A percentile compares a stretch with the other conserved stretches of the same genome.
Evolutionary conservation across 2,329 filamentous ascomycete species (phyloP).

Genomic region (Fusarium miscanthi): DNA sequence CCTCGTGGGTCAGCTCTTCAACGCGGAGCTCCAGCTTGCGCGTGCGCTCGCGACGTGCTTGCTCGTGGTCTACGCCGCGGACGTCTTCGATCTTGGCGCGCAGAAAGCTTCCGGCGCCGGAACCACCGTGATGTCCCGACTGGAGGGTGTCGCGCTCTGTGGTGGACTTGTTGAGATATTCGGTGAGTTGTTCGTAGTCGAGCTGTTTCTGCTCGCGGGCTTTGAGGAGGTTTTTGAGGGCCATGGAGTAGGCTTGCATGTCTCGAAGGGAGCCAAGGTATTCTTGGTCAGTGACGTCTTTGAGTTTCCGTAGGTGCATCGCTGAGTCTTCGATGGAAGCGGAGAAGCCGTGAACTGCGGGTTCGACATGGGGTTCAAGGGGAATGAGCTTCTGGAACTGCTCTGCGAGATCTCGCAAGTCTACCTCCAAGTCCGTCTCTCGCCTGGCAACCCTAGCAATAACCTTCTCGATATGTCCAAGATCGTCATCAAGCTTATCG

Average conservation of each 20-base stretch:
- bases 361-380: conserved; percentile 88
- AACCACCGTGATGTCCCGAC: conserved; percentile 69
- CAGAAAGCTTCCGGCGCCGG: conserved; percentile 85
- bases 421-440: conserved; percentile 86
- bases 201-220: conserved; percentile 97
- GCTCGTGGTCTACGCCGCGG: conserved; percentile 95
- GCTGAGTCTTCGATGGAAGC: conserved; percentile 87
- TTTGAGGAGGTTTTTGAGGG: conserved; percentile 88
- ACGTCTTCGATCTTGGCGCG: conserved; percentile 96
- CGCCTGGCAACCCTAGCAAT: conserved; percentile 88
- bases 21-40: conserved; percentile 93
- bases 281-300: conserved; percentile 93
- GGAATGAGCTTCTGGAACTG: conserved; percentile 95
- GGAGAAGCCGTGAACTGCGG: conserved; percentile 85
- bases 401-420: conserved; percentile 88
- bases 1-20: conserved; percentile 88
- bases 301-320: conserved; percentile 79
- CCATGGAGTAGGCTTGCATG: conserved; percentile 94
- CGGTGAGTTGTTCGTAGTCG: conserved; percentile 94
- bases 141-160: conserved; percentile 84
- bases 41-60: conserved; percentile 84
- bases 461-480: conserved; percentile 95
- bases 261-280: conserved; percentile 93
- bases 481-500: conserved; percentile 93
- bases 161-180: conserved; percentile 93